Conservation (phyloP, 2,329 filamentous ascomycete genomes). For the Penicillium glabrum region DNA sequence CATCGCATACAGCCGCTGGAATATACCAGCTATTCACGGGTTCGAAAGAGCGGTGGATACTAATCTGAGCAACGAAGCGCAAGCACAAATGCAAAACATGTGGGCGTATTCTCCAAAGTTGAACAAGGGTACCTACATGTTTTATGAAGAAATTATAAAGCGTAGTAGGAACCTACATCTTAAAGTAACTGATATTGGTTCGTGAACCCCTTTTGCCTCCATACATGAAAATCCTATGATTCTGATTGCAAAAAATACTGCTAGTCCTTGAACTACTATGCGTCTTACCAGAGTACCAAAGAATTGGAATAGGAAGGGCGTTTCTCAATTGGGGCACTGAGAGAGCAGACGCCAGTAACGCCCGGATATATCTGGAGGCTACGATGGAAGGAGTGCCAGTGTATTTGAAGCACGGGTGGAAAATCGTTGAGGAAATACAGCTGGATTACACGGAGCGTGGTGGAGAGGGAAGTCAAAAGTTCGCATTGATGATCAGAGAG, state of each 20-base stretch:
- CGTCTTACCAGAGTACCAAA: constrained; percentile 8
- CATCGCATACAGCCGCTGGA: constrained; percentile 4
- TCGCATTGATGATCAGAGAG: constrained; percentile 9
- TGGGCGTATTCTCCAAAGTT: constrained; percentile 6
- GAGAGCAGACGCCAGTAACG: constrained; percentile 5
- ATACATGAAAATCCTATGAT: background rate
- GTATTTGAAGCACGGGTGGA: constrained; percentile 7
- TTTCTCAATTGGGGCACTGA: constrained; percentile 7
- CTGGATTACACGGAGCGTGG: constrained; percentile 6
- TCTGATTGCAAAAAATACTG: constrained; percentile 1
- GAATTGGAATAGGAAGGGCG: constrained; percentile 5
- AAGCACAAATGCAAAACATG: constrained; percentile 3
- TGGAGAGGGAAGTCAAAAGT: constrained; percentile 8
- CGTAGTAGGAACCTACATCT: background rate
- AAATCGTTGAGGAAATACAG: constrained; percentile 2
- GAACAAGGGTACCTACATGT: constrained; percentile 3
- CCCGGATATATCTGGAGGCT: constrained; percentile 6
- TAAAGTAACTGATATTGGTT: background rate
- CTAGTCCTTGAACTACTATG: constrained; percentile 8
- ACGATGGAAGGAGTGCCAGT: constrained; percentile 8
- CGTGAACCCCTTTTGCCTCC: background rate
- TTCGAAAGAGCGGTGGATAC: constrained; percentile 1
- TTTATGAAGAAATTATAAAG: constrained; percentile 8
- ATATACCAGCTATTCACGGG: constrained; percentile 3
- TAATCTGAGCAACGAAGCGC: background rate